Base-by-base conservation (phyloP, 2,329 filamentous ascomycete species). In the Teratosphaeria pseudoeucalypti region DNA sequence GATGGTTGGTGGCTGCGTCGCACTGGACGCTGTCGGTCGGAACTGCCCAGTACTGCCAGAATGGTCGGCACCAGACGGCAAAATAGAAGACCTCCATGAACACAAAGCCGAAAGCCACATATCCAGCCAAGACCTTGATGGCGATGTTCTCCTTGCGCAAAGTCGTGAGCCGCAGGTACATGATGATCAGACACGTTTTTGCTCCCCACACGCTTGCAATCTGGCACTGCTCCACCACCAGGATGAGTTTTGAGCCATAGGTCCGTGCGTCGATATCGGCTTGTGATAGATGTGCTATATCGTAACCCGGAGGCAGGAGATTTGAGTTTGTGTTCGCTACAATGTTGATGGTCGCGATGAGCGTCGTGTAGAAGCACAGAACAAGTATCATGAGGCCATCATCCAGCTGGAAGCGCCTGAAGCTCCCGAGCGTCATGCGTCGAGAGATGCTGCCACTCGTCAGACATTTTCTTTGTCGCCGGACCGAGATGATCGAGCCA, bases 361-460 rank as follows among this genome's bases (percentile, higher is more conserved):
- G 73, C 5, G 74, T 73, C 34, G 79, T 81, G 60, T 84, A 80
- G 55, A 72, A 72, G 12, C 72, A 73, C 62, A 79, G 71, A 7
- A 79, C 77, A 58, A 82, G 73, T 9, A 79, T 52, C 81, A 85
- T 85, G 27, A 82, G 71, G 65, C 78, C 83, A 66, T 85, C 83
- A 64, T 85, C 83, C 29, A 78, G 65, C 64, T 81, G 79, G n/a
- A 83, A 76, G 6, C 73, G 73, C 52, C 71, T 74, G 64, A 77
- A 71, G 47, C 78, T 76, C 16, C 79, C 75, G 34, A 83, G 73
- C 10, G 76, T 71, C 39, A 79, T 71, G 23, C 69, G 72, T 34
- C 78, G 73, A 11, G 78, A 79, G 34, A 75, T 71, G 39, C 76
- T 78, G 58, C 61, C 34, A 54, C 53, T 19, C 4, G n/a, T 54